Evolutionary conservation across 1,139 yeast species (phyloP).

Genomic region (Nakaseomyces glabratus): DNA sequence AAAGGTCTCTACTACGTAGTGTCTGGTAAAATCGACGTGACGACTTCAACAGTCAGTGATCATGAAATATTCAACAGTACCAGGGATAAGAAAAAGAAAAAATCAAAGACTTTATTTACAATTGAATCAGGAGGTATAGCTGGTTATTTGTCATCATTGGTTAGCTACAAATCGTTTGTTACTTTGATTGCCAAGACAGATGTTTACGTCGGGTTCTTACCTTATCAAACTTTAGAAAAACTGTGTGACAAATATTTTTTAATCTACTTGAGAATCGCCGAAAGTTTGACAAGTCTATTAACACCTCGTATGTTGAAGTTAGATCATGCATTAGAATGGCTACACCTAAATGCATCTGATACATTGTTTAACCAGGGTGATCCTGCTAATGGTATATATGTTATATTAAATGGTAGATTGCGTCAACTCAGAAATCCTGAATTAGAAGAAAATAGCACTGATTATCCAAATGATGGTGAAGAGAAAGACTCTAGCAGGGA

Average conservation of each 20-base stretch:
- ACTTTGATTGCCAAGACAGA: constrained; percentile 52
- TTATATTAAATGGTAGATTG: constrained; percentile 82
- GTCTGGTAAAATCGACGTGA: constrained; percentile 65
- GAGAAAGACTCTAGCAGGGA: neutral
- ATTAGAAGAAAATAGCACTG: constrained; percentile 1
- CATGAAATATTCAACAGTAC: constrained; percentile 2
- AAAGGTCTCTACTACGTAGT: constrained; percentile 75
- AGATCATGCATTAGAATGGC: constrained; percentile 94
- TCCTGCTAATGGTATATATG: constrained; percentile 83
- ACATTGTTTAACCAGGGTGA: constrained; percentile 75
- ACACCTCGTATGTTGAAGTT: constrained; percentile 62
- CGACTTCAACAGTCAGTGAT: constrained; percentile 29
- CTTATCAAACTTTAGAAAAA: constrained; percentile 52
- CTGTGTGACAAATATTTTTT: constrained; percentile 69
- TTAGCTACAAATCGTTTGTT: constrained; percentile 74
- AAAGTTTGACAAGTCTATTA: constrained; percentile 54
- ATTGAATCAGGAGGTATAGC: constrained; percentile 76
- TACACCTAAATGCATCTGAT: constrained; percentile 79
- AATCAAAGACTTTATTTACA: constrained; percentile 42
- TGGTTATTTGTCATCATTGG: constrained; percentile 73
- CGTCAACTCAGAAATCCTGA: constrained; percentile 42
- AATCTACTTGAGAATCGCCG: constrained; percentile 70
- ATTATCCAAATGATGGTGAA: neutral
- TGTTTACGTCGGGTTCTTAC: constrained; percentile 61
- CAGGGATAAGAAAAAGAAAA: constrained; percentile 10